These are phyloP conservation scores for Kingdonia uniflora DNA, from an alignment of 164 flowering plant species.

Conservation along the genomic window DNA sequence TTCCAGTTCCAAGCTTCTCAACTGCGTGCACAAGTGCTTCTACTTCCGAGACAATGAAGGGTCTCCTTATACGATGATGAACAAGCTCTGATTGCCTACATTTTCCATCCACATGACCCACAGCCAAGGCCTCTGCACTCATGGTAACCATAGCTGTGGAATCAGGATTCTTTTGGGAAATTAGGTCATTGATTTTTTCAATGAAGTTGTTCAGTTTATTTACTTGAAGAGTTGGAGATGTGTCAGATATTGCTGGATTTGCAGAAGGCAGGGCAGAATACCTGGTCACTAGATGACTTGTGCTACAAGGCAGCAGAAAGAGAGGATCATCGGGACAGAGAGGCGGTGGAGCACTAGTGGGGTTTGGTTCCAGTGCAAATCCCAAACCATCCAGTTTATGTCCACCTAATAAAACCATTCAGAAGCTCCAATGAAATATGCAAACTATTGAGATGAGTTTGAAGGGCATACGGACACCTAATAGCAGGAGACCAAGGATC, in stretches of 20 bases:
- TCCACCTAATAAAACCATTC: too few species aligned
- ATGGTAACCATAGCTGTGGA: conserved; percentile 56
- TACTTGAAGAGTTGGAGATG: conserved; percentile 25
- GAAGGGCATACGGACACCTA: background rate
- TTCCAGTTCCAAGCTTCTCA: conserved; percentile 97
- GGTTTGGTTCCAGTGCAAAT: too few species aligned
- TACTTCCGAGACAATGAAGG: conserved; percentile 91
- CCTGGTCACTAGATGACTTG: conserved; percentile 45
- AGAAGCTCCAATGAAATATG: too few species aligned
- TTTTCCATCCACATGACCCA: conserved; percentile 49
- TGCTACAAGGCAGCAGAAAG: conserved; percentile 21
- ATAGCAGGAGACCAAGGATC: too few species aligned
- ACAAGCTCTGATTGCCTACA: conserved; percentile 56
- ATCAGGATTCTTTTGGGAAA: conserved; percentile 41
- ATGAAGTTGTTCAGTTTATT: conserved; percentile 25
- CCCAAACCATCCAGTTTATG: too few species aligned
- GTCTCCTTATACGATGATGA: conserved; percentile 86
- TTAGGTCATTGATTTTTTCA: conserved; percentile 69
- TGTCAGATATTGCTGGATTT: conserved; percentile 23
- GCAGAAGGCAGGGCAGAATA: conserved; percentile 22
- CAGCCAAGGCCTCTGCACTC: conserved; percentile 47
- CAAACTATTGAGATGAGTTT: background rate
- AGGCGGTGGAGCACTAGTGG: conserved; percentile 24
- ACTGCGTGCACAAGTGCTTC: conserved; percentile 98
- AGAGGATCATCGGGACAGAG: conserved; percentile 29